phyloP scores from a whole-genome alignment of 306 rosid genomes.

The Vigna trinervia region DNA sequence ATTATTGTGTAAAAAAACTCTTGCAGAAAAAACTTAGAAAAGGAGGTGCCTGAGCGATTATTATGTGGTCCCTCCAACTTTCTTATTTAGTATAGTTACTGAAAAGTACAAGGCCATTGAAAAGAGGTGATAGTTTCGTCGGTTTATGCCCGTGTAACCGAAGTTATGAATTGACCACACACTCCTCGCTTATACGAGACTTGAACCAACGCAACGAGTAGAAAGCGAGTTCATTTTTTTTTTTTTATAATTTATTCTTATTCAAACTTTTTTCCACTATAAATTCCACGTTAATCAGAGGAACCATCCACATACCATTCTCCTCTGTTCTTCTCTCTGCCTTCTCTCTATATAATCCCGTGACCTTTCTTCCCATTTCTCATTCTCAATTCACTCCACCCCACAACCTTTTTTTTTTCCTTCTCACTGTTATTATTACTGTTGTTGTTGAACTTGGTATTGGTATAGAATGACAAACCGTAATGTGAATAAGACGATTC shows the following conservation, averaged over 20 bases:
- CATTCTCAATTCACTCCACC: neutral
- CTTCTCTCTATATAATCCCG: neutral
- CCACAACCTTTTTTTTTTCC: neutral
- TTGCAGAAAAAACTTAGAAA: neutral
- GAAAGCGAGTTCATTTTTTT: constrained; percentile 41
- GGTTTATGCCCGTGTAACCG: constrained; percentile 53
- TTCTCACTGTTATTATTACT: neutral
- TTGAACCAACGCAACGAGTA: constrained; percentile 44
- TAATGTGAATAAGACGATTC: constrained; percentile 54
- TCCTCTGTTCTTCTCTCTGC: constrained; percentile 53
- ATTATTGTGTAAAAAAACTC: neutral
- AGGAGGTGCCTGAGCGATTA: constrained; percentile 33
- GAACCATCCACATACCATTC: constrained; percentile 23
- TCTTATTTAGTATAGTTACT: constrained; percentile 42
- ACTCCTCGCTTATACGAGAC: constrained; percentile 45
- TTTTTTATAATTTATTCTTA: neutral
- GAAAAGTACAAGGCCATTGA: constrained; percentile 57
- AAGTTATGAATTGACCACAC: constrained; percentile 61
- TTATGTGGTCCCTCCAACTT: constrained; percentile 45
- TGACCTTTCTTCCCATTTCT: neutral
- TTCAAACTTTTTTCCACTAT: constrained; percentile 37
- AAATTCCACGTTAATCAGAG: constrained; percentile 39
- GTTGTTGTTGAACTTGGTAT: neutral
- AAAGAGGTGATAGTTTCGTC: constrained; percentile 53
- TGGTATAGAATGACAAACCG: constrained; percentile 66